Base-by-base conservation (phyloP, 108 stramenopile genomes). In the Cyclotella kingstonii region DNA sequence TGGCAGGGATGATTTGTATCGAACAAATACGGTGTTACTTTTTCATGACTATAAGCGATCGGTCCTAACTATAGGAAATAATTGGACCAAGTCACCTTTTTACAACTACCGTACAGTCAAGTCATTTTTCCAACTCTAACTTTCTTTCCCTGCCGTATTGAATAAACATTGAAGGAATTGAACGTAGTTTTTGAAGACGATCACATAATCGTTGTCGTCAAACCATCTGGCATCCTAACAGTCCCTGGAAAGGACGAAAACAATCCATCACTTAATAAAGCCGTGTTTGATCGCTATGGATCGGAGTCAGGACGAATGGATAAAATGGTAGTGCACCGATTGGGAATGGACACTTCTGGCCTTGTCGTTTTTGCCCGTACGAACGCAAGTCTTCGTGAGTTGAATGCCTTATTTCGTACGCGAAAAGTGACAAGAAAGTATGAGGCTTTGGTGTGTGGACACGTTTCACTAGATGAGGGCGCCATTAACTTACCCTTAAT, bases 271-370 rank as follows among this genome's bases (percentile, higher is more conserved):
- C 63, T 93, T 4, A 79, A 82, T 15, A 63, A 82, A 39, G 62
- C 80, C 35, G 88, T 89, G 3, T 87, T 73, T 69, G 90, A 88
- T 6, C 61, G 68, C 30, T 76, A 46, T 57, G 82, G 81, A 5
- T 79, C 59, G 22, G 80, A 84, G 39, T 65, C 83, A 11, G 79
- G 79, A 18, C 68, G 74, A 28, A 81, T 77, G 45, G 84, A 93
- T 70, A 84, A 80, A 67, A 93, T 93, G 91, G 85, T 93, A 17
- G 85, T 87, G 8, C 91, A 93, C 66, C 69, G 91, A 61, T 60
- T 93, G 68, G 87, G 84, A 8, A 86, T 93, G 84, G 87, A 93
- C 52, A 87, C 84, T 27, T 85, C 84, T n/a, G 91, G 91, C 2
- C 74, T 93, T 46, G 75, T 92, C 33, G 83, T 89, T 5, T 82